Evolutionary conservation across 2,329 filamentous ascomycete genomes (phyloP), one percentile per base, ranked within the genome.

Genomic region (Emergomyces orientalis): DNA sequence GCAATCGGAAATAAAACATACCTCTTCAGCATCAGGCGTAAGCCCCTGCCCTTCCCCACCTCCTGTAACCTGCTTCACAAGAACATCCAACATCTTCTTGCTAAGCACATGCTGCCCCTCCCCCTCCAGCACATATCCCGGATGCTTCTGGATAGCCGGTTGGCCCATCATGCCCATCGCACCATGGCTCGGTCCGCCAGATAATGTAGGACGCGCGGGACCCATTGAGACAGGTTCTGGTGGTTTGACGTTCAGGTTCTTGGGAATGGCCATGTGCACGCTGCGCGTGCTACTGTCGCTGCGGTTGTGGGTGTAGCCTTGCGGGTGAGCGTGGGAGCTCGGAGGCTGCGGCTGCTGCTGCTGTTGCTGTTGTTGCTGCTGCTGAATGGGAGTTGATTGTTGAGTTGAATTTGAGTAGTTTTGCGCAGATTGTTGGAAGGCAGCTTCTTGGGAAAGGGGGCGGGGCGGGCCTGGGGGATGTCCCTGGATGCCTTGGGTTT

Each of bases 71-170:
- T 97, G 93, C 59, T 92, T 86, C 9, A 97, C 92, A 45, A 99
- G 82, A 73, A 97, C 93, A 71, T 99, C 92, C 49, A 99, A 82
- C 78, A 96, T 97, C 79, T 96, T 95, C 84, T 97, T 97, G 78
- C 89, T 95, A n/a, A 99, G 81, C 0, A 99, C 89, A 52, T 92
- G 88, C 70, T 97, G 91, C 32, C 91, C 91, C 72, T 96, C 92
- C 37, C 90, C 90, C 73, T 97, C 93, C 63, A 97, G 86, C 63
- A 90, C 89, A 74, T 90, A 96, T 0, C 87, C 86, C 0, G 91
- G 90, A 54, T 90, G 85, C 71, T 91, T 92, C 62, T 87, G 80
- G 65, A 97, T 84, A 1, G 90, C 90, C 0, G 94, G 92, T 71
- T 96, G 91, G 60, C 88, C 87, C 83, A 97, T 89, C 59, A 94